Evolutionary conservation across 164 flowering plant genomes (phyloP).

Genomic region (Litsea cubeba): DNA sequence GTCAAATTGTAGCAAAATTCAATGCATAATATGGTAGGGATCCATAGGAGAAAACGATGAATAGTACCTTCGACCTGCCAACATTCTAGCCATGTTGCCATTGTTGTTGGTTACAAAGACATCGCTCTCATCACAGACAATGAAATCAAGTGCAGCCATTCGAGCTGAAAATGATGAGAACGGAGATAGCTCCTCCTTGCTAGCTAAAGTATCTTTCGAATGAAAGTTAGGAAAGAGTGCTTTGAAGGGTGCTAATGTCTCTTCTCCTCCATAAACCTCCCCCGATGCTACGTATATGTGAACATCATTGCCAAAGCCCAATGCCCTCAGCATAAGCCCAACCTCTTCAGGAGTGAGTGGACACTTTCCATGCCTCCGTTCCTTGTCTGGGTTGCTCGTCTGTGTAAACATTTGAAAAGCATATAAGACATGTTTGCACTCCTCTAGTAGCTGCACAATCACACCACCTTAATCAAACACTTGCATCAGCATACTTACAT

Average conservation of each 20-base stretch:
- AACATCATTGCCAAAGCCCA: conserved; percentile 86
- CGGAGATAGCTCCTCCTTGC: conserved; percentile 66
- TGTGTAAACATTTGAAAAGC: conserved; percentile 22
- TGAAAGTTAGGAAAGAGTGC: conserved; percentile 84
- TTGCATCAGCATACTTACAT: conserved; percentile 43
- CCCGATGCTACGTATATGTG: conserved; percentile 98
- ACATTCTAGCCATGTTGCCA: conserved; percentile 96
- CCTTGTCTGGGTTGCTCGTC: conserved; percentile 83
- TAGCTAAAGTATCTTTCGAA: conserved; percentile 79
- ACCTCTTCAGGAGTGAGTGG: conserved; percentile 98
- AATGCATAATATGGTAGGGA: neutral
- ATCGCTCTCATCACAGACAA: conserved; percentile 96
- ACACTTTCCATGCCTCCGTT: conserved; percentile 92
- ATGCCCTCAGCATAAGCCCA: conserved; percentile 90
- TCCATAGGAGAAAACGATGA: neutral
- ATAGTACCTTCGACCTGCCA: conserved; percentile 91
- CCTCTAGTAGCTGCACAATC: neutral
- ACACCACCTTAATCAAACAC: neutral
- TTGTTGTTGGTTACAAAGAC: conserved; percentile 98
- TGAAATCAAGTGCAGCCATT: conserved; percentile 97
- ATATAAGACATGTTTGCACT: neutral
- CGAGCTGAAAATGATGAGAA: conserved; percentile 85
- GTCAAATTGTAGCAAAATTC: neutral
- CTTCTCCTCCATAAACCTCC: conserved; percentile 90
- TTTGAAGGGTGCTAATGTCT: conserved; percentile 79